These are phyloP conservation scores for Pichia kluyveri DNA, from an alignment of 805 yeast species.

Conservation along the genomic window DNA sequence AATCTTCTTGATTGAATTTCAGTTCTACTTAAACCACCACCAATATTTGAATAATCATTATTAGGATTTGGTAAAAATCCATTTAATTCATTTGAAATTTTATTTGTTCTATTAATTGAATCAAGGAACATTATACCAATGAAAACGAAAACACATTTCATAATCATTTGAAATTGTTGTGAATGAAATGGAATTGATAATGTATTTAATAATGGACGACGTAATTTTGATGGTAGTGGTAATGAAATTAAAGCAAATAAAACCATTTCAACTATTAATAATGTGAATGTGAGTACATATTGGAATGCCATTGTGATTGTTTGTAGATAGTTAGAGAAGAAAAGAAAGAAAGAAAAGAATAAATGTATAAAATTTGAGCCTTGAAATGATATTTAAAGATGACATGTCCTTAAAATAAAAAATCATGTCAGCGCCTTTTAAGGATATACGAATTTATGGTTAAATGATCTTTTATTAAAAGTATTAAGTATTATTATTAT, in stretches of 20 bases:
- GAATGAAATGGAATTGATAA: constrained; percentile 62
- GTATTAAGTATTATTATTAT: no score
- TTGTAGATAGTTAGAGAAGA: not conserved
- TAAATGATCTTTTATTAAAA: no score
- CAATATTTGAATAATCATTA: not conserved
- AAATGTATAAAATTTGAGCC: no score
- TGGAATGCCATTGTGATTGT: constrained; percentile 21
- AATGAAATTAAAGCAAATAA: constrained; percentile 72
- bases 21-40: constrained; percentile 46
- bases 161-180: constrained; percentile 63
- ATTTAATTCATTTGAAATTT: constrained; percentile 53
- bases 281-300: constrained; percentile 44
- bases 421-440: no score
- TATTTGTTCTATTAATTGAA: constrained; percentile 72
- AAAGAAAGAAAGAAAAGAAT: not conserved
- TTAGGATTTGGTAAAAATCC: not conserved
- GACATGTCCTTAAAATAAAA: no score
- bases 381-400: no score
- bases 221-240: constrained; percentile 71
- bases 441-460: no score
- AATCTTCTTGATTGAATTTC: constrained; percentile 88
- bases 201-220: constrained; percentile 57
- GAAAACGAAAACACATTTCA: constrained; percentile 77
- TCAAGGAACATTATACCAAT: constrained; percentile 79
- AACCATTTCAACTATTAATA: constrained; percentile 69